phyloP scores from a whole-genome alignment of 371 early-diverging fungal species.

The Mucor mucedo region DNA sequence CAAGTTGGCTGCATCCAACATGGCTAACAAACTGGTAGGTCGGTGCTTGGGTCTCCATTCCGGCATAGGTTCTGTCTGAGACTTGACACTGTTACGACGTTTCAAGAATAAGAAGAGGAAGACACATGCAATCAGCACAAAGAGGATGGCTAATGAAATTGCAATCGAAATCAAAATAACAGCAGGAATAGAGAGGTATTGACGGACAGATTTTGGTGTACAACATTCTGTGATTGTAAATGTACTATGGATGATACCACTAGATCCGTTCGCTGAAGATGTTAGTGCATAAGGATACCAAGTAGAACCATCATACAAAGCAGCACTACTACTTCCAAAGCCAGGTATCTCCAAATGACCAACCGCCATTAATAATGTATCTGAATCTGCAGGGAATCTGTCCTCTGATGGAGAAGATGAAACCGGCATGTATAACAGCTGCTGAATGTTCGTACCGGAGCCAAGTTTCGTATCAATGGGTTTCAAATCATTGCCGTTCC shows the following conservation, averaged over 20 bases:
- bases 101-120: slow-evolving; percentile 43
- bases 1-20: slow-evolving; percentile 24
- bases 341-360: slow-evolving; percentile 54
- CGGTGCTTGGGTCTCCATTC: slow-evolving; percentile 34
- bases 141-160: slow-evolving; percentile 71
- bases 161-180: slow-evolving; percentile 78
- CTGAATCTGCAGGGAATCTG: slow-evolving; percentile 36
- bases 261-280: slow-evolving; percentile 28
- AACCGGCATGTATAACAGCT: slow-evolving; percentile 45
- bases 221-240: slow-evolving; percentile 35
- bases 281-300: slow-evolving; percentile 73
- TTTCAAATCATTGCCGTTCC: slow-evolving; percentile 13
- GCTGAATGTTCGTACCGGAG: slow-evolving; percentile 13
- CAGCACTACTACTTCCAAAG: slow-evolving; percentile 57
- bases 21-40: slow-evolving; percentile 16
- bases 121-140: slow-evolving; percentile 57
- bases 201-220: slow-evolving; percentile 18
- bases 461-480: slow-evolving; percentile 1
- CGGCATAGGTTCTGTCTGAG: slow-evolving; percentile 36
- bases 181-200: slow-evolving; percentile 59
- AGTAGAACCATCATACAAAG: slow-evolving; percentile 63
- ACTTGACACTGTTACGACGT: slow-evolving; percentile 22
- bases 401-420: slow-evolving; percentile 10
- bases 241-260: slow-evolving; percentile 30
- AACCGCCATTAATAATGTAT: slow-evolving; percentile 53